Evolutionary conservation across 768 basidiomycete genomes (phyloP).

Genomic region (Russula foetens): DNA sequence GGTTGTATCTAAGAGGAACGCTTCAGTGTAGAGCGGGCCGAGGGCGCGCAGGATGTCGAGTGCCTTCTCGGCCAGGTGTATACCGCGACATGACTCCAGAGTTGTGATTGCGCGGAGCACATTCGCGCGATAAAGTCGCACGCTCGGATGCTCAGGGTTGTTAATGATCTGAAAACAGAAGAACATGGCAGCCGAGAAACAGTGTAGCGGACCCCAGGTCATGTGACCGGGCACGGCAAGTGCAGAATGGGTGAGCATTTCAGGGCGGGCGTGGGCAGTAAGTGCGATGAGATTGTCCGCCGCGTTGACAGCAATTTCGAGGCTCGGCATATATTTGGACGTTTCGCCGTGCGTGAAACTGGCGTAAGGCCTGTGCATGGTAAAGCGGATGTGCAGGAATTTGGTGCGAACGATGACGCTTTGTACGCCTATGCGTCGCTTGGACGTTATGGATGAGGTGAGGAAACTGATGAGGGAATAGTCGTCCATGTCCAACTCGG

Average conservation of each 20-base stretch:
- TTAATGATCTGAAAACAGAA: slow-evolving; percentile 75
- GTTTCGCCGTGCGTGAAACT: slow-evolving; percentile 26
- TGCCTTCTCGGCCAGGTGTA: slow-evolving; percentile 57
- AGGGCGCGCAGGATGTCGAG: slow-evolving; percentile 54
- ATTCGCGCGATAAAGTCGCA: slow-evolving; percentile 56
- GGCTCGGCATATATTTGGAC: slow-evolving; percentile 16
- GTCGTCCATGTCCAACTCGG: slow-evolving; percentile 64
- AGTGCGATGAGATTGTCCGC: slow-evolving; percentile 36
- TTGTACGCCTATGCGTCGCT: slow-evolving; percentile 59
- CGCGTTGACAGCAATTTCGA: slow-evolving; percentile 63
- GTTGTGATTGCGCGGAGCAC: slow-evolving; percentile 57
- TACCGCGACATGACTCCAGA: slow-evolving; percentile 50
- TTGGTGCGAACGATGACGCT: slow-evolving; percentile 65
- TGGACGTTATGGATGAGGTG: slow-evolving; percentile 43
- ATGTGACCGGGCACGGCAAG: slow-evolving; percentile 69
- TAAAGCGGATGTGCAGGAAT: slow-evolving; percentile 70
- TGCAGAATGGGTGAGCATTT: slow-evolving; percentile 55
- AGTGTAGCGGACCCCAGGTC: slow-evolving; percentile 70
- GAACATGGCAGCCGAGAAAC: slow-evolving; percentile 76
- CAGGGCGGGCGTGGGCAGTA: slow-evolving; percentile 60
- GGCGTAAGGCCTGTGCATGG: slow-evolving; percentile 67
- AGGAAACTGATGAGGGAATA: slow-evolving; percentile 59
- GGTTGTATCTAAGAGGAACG: slow-evolving; percentile 36
- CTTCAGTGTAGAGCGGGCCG: slow-evolving; percentile 56
- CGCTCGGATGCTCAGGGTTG: slow-evolving; percentile 67